phyloP scores from a whole-genome alignment of 352 stramenopile species.

The Phytophthora sojae region DNA sequence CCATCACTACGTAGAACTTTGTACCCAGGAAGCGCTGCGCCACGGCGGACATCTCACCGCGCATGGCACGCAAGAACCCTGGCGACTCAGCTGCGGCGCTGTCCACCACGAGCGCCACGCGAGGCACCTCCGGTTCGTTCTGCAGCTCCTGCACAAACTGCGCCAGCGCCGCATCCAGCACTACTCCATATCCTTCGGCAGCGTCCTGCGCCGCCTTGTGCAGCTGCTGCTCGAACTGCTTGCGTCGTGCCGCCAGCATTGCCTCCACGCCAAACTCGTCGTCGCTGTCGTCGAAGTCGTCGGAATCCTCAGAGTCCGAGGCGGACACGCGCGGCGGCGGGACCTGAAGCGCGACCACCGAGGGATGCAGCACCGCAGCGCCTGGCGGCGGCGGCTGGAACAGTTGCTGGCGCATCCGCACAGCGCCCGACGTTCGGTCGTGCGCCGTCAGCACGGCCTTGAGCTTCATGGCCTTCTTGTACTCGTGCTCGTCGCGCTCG shows the following conservation, averaged over 20 bases:
- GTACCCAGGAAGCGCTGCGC: constrained; percentile 59
- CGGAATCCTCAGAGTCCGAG: constrained; percentile 37
- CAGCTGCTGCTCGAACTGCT: constrained; percentile 60
- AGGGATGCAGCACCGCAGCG: constrained; percentile 2
- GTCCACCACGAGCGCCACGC: constrained; percentile 50
- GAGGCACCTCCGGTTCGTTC: constrained; percentile 43
- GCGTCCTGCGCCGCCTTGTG: constrained; percentile 51
- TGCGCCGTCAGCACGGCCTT: constrained; percentile 65
- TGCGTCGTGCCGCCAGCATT: constrained; percentile 47
- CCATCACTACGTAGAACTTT: constrained; percentile 60
- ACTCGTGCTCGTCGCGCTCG: constrained; percentile 63
- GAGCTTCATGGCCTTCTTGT: constrained; percentile 70
- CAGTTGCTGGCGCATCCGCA: constrained; percentile 68
- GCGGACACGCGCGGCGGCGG: constrained; percentile 10
- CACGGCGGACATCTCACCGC: constrained; percentile 48
- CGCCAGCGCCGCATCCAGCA: constrained; percentile 39
- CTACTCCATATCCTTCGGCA: constrained; percentile 60
- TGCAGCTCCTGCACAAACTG: constrained; percentile 52
- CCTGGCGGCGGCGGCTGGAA: constrained; percentile 39
- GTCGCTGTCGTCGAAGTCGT: constrained; percentile 56
- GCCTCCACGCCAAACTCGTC: constrained; percentile 50
- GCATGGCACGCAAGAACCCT: constrained; percentile 37
- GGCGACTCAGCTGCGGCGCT: constrained; percentile 1
- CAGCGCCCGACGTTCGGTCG: constrained; percentile 59
- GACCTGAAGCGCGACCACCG: constrained; percentile 12